These are phyloP conservation scores for Globisporangium ultimum DNA, from an alignment of 352 stramenopile genomes.

Conservation along the genomic window DNA sequence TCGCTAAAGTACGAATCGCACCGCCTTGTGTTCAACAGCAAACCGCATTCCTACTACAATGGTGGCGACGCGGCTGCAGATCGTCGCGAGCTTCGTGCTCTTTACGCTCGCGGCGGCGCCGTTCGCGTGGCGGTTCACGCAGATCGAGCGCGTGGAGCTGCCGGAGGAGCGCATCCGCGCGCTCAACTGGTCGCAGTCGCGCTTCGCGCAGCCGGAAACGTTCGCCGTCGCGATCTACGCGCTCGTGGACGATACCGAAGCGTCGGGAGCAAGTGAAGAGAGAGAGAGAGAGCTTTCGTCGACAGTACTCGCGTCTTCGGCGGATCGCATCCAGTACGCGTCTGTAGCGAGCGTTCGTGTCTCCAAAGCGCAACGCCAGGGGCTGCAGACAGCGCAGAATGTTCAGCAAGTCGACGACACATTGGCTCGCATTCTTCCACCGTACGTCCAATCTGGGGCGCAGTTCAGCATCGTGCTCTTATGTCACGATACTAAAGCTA, in stretches of 20 bases:
- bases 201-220: constrained; percentile 20
- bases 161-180: constrained; percentile 50
- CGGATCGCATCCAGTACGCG: constrained; percentile 5
- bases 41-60: constrained; percentile 18
- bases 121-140: constrained; percentile 63
- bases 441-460: too few species aligned
- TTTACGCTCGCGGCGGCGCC: constrained; percentile 61
- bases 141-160: constrained; percentile 60
- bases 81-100: constrained; percentile 71
- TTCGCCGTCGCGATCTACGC: constrained; percentile 15
- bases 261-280: neutral
- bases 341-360: neutral
- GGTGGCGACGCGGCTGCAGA: constrained; percentile 70
- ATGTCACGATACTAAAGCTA: constrained; percentile 23
- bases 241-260: neutral
- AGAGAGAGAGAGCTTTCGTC: too few species aligned
- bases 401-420: constrained; percentile 30
- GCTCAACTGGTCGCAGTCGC: constrained; percentile 30
- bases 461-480: constrained; percentile 44
- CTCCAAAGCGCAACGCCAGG: neutral
- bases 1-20: too few species aligned
- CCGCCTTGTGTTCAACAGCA: too few species aligned
- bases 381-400: constrained; percentile 5
- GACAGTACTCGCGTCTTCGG: neutral
- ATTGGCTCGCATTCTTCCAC: constrained; percentile 16